Evolutionary conservation across 768 basidiomycete species (phyloP).

Genomic region (Suillus fuscotomentosus): DNA sequence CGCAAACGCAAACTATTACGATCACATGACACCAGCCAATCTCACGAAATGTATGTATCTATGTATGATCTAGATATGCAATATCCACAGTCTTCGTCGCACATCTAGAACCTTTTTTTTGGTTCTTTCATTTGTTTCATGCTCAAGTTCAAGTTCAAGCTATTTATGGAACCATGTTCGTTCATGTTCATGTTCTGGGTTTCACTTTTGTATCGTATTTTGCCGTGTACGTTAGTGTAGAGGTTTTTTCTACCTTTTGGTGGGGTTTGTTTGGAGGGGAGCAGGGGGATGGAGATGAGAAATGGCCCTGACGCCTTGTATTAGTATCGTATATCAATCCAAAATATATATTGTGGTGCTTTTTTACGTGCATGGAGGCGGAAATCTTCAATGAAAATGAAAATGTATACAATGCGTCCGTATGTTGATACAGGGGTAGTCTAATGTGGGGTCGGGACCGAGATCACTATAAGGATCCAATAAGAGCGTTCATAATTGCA

Average conservation of each 20-base stretch:
- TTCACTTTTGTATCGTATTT: not conserved
- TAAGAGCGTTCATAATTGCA: not conserved
- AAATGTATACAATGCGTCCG: not conserved
- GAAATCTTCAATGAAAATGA: not conserved
- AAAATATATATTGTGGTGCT: constrained; percentile 3
- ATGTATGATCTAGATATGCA: constrained; percentile 7
- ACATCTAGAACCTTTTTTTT: constrained; percentile 1
- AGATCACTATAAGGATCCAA: not conserved
- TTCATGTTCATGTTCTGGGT: not conserved
- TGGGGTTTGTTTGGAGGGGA: not conserved
- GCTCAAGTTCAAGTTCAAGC: not conserved
- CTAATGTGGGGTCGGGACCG: not conserved
- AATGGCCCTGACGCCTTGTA: constrained; percentile 20
- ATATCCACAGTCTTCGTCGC: constrained; percentile 7
- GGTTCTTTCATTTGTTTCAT: not conserved
- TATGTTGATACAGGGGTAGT: not conserved
- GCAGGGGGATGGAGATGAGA: not conserved
- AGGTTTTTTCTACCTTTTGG: not conserved
- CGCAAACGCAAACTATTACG: not conserved
- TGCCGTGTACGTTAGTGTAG: constrained; percentile 14
- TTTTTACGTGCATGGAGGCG: not conserved
- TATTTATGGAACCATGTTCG: constrained; percentile 3
- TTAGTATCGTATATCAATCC: constrained; percentile 24
- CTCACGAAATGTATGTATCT: not conserved
- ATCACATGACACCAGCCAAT: not conserved